Base-by-base conservation (phyloP, 257 asterid species). In the Capsicum pubescens region DNA sequence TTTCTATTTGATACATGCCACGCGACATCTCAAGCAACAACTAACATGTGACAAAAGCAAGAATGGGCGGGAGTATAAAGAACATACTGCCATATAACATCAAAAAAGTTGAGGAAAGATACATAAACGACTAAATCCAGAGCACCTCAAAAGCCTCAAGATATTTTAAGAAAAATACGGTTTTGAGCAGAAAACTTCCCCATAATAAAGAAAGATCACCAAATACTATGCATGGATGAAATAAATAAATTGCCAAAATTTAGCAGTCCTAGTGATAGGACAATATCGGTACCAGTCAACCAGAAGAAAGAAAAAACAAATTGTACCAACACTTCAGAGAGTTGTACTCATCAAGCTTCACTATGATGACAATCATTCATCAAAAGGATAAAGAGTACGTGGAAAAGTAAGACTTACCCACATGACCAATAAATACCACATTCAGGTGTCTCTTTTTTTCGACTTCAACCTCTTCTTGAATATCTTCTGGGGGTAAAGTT, bases 361-460 rank as follows among this genome's bases (percentile, higher is more conserved):
- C 72, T 19, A 70, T 61, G 67, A 80, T 68, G 68, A 50, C 46
- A 35, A 39, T 35, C 59, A 32, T 14, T 60, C 55, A 68, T 68
- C 56, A 55, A 55, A 19, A 56, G 54, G 80, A 82, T 36, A 52
- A 66, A 32, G 54, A 32, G 63, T 67, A 64, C 15, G 54, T 8
- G 36, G 16, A 72, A 52, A 68, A 55, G 44, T 17, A 66, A 68
- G 50, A 9, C 98, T n/a, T 89, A 97, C 99, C 99, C 71, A 97
- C 99, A 80, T 97, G 99, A 61, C 99, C 99, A 64, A 95, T 97
- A 85, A 95, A 97, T 48, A 97, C 99, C 85, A 91, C 99, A 91
- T 97, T 97, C 90, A 97, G 86, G 83, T 97, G 99, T 36, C 99
- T 89, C 90, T 97, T 96, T 35, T 17, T 90, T 19, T 76, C 90